Evolutionary conservation across 768 basidiomycete species (phyloP).

Genomic region (Amanita thiersii): DNA sequence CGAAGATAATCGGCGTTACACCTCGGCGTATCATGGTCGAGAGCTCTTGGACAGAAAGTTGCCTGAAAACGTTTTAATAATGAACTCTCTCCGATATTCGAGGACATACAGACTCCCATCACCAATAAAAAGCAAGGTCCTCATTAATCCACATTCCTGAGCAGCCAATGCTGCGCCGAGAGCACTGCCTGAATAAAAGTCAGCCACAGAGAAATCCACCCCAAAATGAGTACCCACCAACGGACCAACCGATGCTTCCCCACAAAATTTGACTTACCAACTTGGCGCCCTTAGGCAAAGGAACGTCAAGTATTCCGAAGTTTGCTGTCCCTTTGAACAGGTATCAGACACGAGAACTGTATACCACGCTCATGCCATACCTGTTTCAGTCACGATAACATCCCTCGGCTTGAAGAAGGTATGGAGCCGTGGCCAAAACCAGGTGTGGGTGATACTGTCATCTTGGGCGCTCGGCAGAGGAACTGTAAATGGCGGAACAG

Average conservation of each 20-base stretch:
- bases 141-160: conserved; percentile 45
- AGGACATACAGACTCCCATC: conserved; percentile 67
- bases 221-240: conserved; percentile 35
- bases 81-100: conserved; percentile 7
- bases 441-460: conserved; percentile 68
- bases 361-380: conserved; percentile 20
- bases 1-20: conserved; percentile 77
- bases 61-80: conserved; percentile 28
- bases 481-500: conserved; percentile 36
- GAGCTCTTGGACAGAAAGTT: conserved; percentile 75
- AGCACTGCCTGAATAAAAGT: conserved; percentile 34
- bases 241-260: conserved; percentile 90
- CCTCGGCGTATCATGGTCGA: conserved; percentile 73
- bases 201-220: background rate
- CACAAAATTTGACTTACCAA: conserved; percentile 77
- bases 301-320: conserved; percentile 80
- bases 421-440: conserved; percentile 78
- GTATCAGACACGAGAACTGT: background rate
- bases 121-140: conserved; percentile 81
- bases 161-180: conserved; percentile 81
- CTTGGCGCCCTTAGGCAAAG: conserved; percentile 61
- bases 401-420: conserved; percentile 66
- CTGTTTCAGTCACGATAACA: conserved; percentile 85
- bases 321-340: conserved; percentile 53
- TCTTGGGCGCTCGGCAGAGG: conserved; percentile 29